Percentiles rank a stretch among this genome's conserved stretches.
Evolutionary conservation across 2,329 filamentous ascomycete species (phyloP).

Genomic region (Zasmidium cellare): DNA sequence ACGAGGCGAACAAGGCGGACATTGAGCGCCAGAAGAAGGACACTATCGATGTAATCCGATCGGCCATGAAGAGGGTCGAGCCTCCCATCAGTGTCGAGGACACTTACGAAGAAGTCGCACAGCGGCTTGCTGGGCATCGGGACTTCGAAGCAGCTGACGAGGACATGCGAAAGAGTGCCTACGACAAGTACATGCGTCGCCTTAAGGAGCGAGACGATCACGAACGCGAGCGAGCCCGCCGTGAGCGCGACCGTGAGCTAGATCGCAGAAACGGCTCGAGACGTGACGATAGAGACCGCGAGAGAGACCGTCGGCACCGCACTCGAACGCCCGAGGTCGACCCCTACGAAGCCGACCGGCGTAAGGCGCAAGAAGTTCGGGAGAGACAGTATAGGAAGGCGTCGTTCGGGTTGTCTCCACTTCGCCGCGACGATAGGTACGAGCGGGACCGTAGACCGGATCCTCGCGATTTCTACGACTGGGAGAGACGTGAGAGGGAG

Average conservation of each 20-base stretch:
- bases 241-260: conserved; percentile 46
- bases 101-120: conserved; percentile 83
- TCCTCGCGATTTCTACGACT: conserved; percentile 66
- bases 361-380: conserved; percentile 88
- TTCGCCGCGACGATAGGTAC: conserved; percentile 33
- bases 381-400: conserved; percentile 90
- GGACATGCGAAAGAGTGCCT: conserved; percentile 77
- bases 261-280: conserved; percentile 55
- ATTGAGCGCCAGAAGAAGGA: conserved; percentile 83
- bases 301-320: conserved; percentile 40
- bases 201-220: conserved; percentile 78
- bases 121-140: conserved; percentile 74
- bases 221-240: conserved; percentile 38
- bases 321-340: conserved; percentile 83
- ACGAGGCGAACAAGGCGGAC: conserved; percentile 79
- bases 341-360: conserved; percentile 91
- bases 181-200: conserved; percentile 88
- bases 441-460: conserved; percentile 26
- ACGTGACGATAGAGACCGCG: conserved; percentile 41
- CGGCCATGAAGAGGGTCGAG: conserved; percentile 84
- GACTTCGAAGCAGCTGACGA: conserved; percentile 89
- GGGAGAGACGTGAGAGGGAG: conserved; percentile 83
- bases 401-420: conserved; percentile 36
- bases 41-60: conserved; percentile 79
- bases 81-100: conserved; percentile 76